Evolutionary conservation across 2,329 filamentous ascomycete species (phyloP), one percentile per base, ranked within the genome.

Genomic region (Fusarium coffeatum): DNA sequence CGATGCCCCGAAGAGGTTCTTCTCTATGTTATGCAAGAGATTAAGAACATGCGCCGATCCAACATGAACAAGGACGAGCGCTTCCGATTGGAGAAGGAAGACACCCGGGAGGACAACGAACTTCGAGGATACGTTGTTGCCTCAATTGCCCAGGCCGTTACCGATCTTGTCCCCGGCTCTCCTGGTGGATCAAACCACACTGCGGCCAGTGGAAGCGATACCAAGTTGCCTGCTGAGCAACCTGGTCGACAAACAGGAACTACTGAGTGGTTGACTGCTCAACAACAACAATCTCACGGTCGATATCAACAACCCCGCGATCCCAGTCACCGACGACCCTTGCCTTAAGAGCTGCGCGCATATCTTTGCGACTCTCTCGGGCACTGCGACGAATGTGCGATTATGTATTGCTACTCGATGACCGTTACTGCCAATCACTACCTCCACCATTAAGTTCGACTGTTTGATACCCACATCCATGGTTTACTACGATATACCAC

Each of bases 21-120:
- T 66, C 87, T 97, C 18, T 94, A 94, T 84, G 93, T 98, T 68
- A 91, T 96, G 82, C 90, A 94, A 73, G 96, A 98, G 83, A 96
- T 99, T 76, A 93, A 93, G 76, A 89, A 89, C 67, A 88, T 95
- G 76, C 92, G 95, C 75, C 90, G 96, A 54, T 87, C 89, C 75
- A 94, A 97, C 81, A 88, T 97, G 86, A 86, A 87, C 78, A 97
- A 98, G 83, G 90, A 95, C 20, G 91, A 97, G 74, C 90, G 92
- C 63, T 94, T 94, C 80, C 87, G 89, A 43, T 84, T 96, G 16
- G 90, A 94, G 79, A 93, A 93, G 78, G 93, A 96, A 78, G 93
- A 96, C 78, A 86, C 88, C 72, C 85, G 85, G 49, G 93, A 96
- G 78, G 90, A 93, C 75, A 87, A 88, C 54, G 92, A 96, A 78